phyloP scores from a whole-genome alignment of 208 protist genomes.

The Vickermania ingenoplastis region DNA sequence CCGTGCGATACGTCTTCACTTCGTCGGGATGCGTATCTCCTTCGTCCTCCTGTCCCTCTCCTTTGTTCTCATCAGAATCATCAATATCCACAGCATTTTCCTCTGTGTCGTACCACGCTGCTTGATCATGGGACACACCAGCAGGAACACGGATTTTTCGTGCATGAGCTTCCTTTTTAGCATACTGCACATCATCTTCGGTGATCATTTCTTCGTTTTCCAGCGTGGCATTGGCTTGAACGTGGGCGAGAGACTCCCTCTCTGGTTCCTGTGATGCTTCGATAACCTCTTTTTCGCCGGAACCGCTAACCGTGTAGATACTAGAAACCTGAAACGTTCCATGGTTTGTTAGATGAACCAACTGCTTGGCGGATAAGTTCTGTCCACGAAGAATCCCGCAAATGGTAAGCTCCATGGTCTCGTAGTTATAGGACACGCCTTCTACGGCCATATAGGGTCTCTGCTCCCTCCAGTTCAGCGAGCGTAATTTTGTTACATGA shows the following conservation, averaged over 20 bases:
- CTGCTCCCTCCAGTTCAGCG: conserved; percentile 77
- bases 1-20: conserved; percentile 53
- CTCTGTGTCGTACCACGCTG: conserved; percentile 63
- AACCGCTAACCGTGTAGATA: conserved; percentile 20
- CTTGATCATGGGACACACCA: conserved; percentile 62
- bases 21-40: conserved; percentile 49
- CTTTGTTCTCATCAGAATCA: not conserved
- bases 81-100: conserved; percentile 33
- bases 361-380: conserved; percentile 63
- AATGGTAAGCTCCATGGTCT: conserved; percentile 48
- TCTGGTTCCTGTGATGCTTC: conserved; percentile 41
- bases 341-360: conserved; percentile 82
- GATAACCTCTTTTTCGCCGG: conserved; percentile 22
- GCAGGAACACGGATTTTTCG: conserved; percentile 57
- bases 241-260: conserved; percentile 58
- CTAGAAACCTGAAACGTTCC: conserved; percentile 78
- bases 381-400: conserved; percentile 58
- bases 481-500: conserved; percentile 54
- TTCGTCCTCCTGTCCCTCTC: conserved; percentile 21
- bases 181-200: conserved; percentile 57
- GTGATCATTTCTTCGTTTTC: conserved; percentile 61
- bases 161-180: conserved; percentile 21
- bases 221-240: conserved; percentile 70
- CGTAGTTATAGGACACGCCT: conserved; percentile 23
- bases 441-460: conserved; percentile 77